Percentiles rank a stretch among this genome's conserved stretches.
Evolutionary conservation across 306 rosid species (phyloP).

Genomic region (Astragalus glycyphyllos): DNA sequence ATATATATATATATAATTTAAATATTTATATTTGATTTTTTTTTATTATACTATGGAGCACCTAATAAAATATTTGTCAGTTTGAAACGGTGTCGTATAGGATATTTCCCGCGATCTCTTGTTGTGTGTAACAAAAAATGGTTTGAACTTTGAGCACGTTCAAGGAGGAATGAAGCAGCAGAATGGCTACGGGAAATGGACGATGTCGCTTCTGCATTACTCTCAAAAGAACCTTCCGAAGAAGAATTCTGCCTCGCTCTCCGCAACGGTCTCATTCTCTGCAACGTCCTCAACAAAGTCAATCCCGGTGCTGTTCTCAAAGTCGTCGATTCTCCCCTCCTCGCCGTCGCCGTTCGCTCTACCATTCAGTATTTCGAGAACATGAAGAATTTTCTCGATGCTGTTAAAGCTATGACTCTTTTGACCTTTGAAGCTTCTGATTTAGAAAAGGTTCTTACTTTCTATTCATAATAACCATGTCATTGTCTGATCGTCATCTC

Average conservation of each 20-base stretch:
- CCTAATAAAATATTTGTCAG: too few relatives aligned
- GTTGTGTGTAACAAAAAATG: too few relatives aligned
- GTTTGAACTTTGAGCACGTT: conserved; percentile 49
- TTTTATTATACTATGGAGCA: too few relatives aligned
- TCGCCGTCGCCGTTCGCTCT: conserved; percentile 80
- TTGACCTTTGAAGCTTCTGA: conserved; percentile 96
- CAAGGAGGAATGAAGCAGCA: conserved; percentile 86
- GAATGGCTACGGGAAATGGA: conserved; percentile 97
- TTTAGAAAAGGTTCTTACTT: conserved; percentile 73
- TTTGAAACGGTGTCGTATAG: too few relatives aligned
- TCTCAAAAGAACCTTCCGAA: conserved; percentile 79
- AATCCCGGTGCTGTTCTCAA: conserved; percentile 92
- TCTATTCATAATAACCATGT: too few relatives aligned
- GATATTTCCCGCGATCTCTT: too few relatives aligned
- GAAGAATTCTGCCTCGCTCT: conserved; percentile 88
- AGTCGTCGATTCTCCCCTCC: conserved; percentile 75
- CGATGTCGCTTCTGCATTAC: conserved; percentile 66
- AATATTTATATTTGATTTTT: too few relatives aligned
- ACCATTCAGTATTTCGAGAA: conserved; percentile 96
- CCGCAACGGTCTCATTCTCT: conserved; percentile 92
- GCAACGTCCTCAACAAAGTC: conserved; percentile 94
- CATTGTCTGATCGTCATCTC: too few relatives aligned
- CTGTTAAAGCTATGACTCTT: conserved; percentile 82
- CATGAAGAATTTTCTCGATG: conserved; percentile 88
- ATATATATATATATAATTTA: too few relatives aligned